Conservation (phyloP, 768 basidiomycete species). For the Mycena venus region DNA sequence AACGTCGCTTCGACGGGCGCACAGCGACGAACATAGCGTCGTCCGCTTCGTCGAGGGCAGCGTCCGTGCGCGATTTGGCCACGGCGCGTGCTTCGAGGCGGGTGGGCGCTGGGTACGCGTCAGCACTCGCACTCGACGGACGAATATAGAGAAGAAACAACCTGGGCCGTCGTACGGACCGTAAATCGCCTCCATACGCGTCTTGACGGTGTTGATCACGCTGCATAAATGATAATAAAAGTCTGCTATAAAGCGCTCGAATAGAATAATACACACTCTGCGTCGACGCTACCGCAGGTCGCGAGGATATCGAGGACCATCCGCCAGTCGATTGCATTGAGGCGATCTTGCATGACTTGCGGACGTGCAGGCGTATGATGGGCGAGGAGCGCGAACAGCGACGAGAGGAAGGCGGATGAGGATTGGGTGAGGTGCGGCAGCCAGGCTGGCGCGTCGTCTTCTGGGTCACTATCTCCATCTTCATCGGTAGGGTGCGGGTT, state of each 20-base stretch:
- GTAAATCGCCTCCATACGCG: slow-evolving; percentile 28
- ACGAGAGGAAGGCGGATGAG: slow-evolving; percentile 60
- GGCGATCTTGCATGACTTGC: slow-evolving; percentile 74
- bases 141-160: neutral
- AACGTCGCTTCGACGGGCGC: slow-evolving; percentile 10
- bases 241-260: too few species aligned
- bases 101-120: neutral
- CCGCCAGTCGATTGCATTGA: slow-evolving; percentile 74
- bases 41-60: neutral
- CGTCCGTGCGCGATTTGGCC: neutral
- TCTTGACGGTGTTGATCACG: slow-evolving; percentile 14
- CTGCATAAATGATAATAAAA: neutral
- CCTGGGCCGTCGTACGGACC: slow-evolving; percentile 9
- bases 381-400: slow-evolving; percentile 67
- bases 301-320: slow-evolving; percentile 68
- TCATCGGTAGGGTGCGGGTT: slow-evolving; percentile 36
- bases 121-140: neutral
- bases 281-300: slow-evolving; percentile 54
- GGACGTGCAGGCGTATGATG: slow-evolving; percentile 67
- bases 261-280: slow-evolving; percentile 49
- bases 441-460: slow-evolving; percentile 44
- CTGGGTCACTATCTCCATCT: slow-evolving; percentile 43
- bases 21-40: neutral
- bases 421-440: slow-evolving; percentile 56
- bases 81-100: neutral